Percentiles rank a stretch among this genome's conserved stretches.
Evolutionary conservation across 345 rosid genomes (phyloP).

Genomic region (Salix purpurea): DNA sequence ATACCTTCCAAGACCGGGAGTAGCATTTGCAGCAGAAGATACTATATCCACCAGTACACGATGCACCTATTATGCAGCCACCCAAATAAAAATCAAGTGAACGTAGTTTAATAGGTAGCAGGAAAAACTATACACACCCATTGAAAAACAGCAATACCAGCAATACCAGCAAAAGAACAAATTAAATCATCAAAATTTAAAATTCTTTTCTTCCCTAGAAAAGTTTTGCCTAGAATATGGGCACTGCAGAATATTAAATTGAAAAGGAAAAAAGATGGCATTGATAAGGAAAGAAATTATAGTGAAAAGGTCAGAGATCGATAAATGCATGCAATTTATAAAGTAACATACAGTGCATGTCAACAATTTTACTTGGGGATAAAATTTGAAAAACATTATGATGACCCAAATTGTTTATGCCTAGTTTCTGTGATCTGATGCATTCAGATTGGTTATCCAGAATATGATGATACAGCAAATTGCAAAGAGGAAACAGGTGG

Average conservation of each 20-base stretch:
- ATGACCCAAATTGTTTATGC: neutral
- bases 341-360: neutral
- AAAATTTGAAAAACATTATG: neutral
- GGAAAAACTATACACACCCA: neutral
- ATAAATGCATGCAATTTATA: neutral
- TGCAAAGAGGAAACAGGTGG: neutral
- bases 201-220: neutral
- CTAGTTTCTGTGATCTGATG: neutral
- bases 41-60: slow-evolving; percentile 87
- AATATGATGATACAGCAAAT: neutral
- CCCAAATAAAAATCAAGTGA: neutral
- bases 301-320: neutral
- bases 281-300: neutral
- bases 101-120: neutral
- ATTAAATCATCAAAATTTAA: neutral
- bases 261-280: neutral
- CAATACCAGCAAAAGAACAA: neutral
- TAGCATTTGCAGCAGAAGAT: slow-evolving; percentile 83
- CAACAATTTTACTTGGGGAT: neutral
- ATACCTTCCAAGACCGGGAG: slow-evolving; percentile 98
- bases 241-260: neutral
- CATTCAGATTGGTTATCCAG: neutral
- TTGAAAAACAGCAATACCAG: neutral
- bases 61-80: slow-evolving; percentile 58
- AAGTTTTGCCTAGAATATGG: neutral